Conservation (phyloP, 768 basidiomycete genomes). For the Boletus bicolor region DNA sequence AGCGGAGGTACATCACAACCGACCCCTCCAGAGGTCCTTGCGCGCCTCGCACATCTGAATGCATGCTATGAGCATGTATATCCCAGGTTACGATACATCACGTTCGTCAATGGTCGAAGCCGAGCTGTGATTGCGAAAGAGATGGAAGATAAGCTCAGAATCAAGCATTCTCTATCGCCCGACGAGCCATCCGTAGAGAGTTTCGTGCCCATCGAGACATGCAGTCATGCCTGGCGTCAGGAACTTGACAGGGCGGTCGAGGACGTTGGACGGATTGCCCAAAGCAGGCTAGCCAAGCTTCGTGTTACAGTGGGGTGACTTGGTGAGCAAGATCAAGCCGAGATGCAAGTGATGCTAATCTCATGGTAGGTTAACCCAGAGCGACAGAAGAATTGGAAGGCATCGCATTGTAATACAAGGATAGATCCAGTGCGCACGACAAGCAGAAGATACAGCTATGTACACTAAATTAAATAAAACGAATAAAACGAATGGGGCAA, state of each 20-base stretch:
- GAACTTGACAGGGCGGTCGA: constrained; percentile 72
- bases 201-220: constrained; percentile 37
- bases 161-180: constrained; percentile 48
- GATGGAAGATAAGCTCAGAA: constrained; percentile 66
- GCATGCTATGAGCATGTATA: constrained; percentile 70
- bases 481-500: background rate
- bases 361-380: background rate
- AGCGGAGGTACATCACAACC: constrained; percentile 43
- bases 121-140: constrained; percentile 70
- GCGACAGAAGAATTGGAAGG: background rate
- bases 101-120: constrained; percentile 85
- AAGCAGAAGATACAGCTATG: constrained; percentile 2
- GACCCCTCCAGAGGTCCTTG: constrained; percentile 73
- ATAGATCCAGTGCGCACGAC: background rate
- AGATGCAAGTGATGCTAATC: background rate
- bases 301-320: background rate
- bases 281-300: constrained; percentile 51
- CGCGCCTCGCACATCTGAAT: constrained; percentile 72
- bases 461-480: constrained; percentile 8
- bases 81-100: constrained; percentile 81
- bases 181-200: constrained; percentile 32
- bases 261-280: constrained; percentile 76
- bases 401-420: constrained; percentile 18
- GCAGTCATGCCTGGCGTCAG: constrained; percentile 50
- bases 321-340: background rate